A percentile compares a stretch with the other conserved stretches of the same genome.
These are phyloP conservation scores for Ustilago bromivora DNA, from an alignment of 1,284 basidiomycete genomes.

Conservation along the genomic window DNA sequence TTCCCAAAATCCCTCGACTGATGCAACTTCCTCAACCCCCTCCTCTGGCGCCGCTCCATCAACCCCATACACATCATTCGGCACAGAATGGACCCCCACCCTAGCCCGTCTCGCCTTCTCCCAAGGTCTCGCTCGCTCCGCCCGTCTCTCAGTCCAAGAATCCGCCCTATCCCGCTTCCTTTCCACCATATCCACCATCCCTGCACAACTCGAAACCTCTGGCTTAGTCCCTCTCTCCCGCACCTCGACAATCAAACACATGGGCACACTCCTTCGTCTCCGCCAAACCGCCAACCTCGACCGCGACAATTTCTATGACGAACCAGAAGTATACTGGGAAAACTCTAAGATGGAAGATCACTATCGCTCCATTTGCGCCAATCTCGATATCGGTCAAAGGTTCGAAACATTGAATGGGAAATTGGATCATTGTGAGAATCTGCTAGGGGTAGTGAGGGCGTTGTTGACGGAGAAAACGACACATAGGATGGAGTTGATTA, in stretches of 20 bases:
- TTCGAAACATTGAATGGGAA: slow-evolving; percentile 67
- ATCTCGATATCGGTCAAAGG: slow-evolving; percentile 61
- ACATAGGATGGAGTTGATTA: slow-evolving; percentile 68
- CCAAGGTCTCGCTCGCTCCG: slow-evolving; percentile 66
- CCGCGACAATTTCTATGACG: slow-evolving; percentile 66
- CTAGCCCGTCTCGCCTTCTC: slow-evolving; percentile 65
- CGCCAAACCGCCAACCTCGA: slow-evolving; percentile 64
- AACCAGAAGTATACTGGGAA: slow-evolving; percentile 69
- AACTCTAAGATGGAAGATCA: slow-evolving; percentile 64
- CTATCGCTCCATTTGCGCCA: slow-evolving; percentile 63
- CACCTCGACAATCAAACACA: slow-evolving; percentile 63
- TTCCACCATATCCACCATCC: slow-evolving; percentile 52
- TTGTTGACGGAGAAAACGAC: slow-evolving; percentile 64
- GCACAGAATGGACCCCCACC: slow-evolving; percentile 57
- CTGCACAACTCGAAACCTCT: slow-evolving; percentile 50
- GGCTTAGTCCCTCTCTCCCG: slow-evolving; percentile 64
- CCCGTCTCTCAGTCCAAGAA: slow-evolving; percentile 65
- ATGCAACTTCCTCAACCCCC: neutral
- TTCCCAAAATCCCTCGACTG: neutral
- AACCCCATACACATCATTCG: slow-evolving; percentile 29
- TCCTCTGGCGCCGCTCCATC: neutral
- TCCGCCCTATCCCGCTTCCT: slow-evolving; percentile 56
- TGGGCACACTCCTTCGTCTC: slow-evolving; percentile 63
- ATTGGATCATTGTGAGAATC: slow-evolving; percentile 66
- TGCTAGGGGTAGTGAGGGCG: slow-evolving; percentile 64